Conservation (phyloP, 768 basidiomycete genomes). For the Aureoboletus auriporus region DNA sequence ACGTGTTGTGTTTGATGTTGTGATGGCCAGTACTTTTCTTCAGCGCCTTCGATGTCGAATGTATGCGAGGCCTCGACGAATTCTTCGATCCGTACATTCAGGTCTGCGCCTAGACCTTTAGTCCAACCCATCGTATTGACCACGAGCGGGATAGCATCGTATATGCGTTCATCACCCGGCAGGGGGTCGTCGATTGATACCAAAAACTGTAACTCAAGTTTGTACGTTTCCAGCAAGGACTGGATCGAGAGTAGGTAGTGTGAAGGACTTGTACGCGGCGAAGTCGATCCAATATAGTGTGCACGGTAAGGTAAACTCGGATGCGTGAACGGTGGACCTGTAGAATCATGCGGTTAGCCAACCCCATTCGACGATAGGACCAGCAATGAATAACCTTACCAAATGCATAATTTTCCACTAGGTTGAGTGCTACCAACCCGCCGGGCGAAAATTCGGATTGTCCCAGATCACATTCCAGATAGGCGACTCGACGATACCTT, state of each 20-base stretch:
- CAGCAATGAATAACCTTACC: conserved; percentile 40
- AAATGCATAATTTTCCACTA: conserved; percentile 64
- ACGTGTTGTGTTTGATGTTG: conserved; percentile 5
- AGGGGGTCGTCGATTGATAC: conserved; percentile 27
- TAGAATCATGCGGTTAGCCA: neutral
- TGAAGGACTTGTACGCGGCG: conserved; percentile 73
- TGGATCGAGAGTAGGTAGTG: conserved; percentile 70
- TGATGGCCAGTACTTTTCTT: conserved; percentile 22
- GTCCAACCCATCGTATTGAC: conserved; percentile 98
- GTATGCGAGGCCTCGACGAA: conserved; percentile 48
- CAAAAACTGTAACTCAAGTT: conserved; percentile 60
- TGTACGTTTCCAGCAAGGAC: conserved; percentile 63
- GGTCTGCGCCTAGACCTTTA: conserved; percentile 86
- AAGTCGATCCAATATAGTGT: conserved; percentile 78
- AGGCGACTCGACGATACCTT: conserved; percentile 82
- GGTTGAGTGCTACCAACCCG: conserved; percentile 77
- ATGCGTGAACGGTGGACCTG: conserved; percentile 89
- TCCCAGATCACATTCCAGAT: conserved; percentile 88
- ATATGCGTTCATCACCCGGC: conserved; percentile 36
- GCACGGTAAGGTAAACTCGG: conserved; percentile 64
- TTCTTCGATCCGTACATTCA: conserved; percentile 67
- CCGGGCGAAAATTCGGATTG: conserved; percentile 92
- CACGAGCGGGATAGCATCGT: conserved; percentile 71
- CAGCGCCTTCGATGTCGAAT: conserved; percentile 19
- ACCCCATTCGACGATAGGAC: neutral